phyloP scores from a whole-genome alignment of 129 eudicot species.

The Mikania micrantha region DNA sequence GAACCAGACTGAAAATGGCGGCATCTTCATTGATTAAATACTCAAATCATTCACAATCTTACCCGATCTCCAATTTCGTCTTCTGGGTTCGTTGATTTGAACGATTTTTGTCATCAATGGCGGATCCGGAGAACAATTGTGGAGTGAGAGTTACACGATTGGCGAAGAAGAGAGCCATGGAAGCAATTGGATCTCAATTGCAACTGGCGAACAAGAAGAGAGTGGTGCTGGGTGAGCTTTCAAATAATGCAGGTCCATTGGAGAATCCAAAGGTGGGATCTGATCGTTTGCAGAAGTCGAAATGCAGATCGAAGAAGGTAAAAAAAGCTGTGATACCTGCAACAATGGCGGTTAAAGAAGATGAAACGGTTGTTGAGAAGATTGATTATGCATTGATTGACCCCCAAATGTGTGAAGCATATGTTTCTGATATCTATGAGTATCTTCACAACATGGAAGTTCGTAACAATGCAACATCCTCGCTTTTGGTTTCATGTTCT shows the following conservation, averaged over 20 bases:
- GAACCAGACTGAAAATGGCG: conserved; percentile 39
- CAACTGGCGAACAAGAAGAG: conserved; percentile 48
- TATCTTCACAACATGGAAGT: conserved; percentile 84
- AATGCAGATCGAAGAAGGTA: conserved; percentile 18
- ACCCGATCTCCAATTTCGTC: conserved; percentile 5
- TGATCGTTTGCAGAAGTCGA: conserved; percentile 19
- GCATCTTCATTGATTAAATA: conserved; percentile 23
- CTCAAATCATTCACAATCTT: background rate
- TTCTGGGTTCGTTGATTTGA: conserved; percentile 14
- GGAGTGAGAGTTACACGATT: conserved; percentile 50
- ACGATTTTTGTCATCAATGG: conserved; percentile 30
- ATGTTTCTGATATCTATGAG: conserved; percentile 53
- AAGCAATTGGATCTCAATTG: conserved; percentile 20
- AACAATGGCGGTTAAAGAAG: background rate
- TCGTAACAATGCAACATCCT: background rate
- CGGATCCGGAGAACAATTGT: conserved; percentile 47
- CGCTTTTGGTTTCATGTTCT: background rate
- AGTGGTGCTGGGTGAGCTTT: conserved; percentile 72
- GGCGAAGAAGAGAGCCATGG: conserved; percentile 57
- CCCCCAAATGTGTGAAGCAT: conserved; percentile 72
- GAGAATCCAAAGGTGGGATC: no score
- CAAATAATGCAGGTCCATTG: conserved; percentile 11
- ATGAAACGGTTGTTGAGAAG: conserved; percentile 17
- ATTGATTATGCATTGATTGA: conserved; percentile 26
- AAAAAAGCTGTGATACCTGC: conserved; percentile 9